Conservation (phyloP, 352 stramenopile species). For the Salisapilia sapeloensis region DNA sequence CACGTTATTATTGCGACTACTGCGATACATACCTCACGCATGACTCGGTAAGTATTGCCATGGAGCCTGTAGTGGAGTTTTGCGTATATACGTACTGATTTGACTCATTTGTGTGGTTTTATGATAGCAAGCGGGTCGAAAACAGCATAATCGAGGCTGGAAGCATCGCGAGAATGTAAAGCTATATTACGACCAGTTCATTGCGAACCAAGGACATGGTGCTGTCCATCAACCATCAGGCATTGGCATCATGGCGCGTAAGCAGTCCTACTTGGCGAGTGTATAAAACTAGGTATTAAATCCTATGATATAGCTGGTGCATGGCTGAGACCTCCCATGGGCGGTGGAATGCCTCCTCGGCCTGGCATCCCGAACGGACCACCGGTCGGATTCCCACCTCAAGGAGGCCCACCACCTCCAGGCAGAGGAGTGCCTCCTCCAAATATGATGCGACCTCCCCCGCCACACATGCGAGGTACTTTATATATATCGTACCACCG, state of each 20-base stretch:
- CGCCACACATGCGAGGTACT: slow-evolving; percentile 21
- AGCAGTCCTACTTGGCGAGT: slow-evolving; percentile 5
- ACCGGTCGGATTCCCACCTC: no score
- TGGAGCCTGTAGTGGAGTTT: slow-evolving; percentile 1
- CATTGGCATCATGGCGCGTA: slow-evolving; percentile 65
- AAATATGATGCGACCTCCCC: slow-evolving; percentile 56
- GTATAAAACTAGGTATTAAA: no score
- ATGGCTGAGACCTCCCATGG: slow-evolving; percentile 40
- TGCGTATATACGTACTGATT: slow-evolving; percentile 3
- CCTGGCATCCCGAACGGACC: no score
- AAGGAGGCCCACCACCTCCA: slow-evolving; percentile 36
- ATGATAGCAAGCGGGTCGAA: slow-evolving; percentile 73
- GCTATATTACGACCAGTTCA: slow-evolving; percentile 85
- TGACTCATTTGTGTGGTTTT: slow-evolving; percentile 1
- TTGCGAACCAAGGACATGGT: slow-evolving; percentile 39
- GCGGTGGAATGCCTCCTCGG: slow-evolving; percentile 33
- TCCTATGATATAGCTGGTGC: slow-evolving; percentile 52
- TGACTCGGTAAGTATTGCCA: slow-evolving; percentile 58
- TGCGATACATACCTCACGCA: slow-evolving; percentile 91
- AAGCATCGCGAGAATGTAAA: slow-evolving; percentile 92
- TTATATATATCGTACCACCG: background rate
- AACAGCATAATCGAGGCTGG: slow-evolving; percentile 90
- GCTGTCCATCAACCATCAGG: slow-evolving; percentile 5
- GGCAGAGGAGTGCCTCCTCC: slow-evolving; percentile 58
- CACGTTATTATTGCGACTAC: slow-evolving; percentile 91